Conservation (phyloP, 495 filamentous ascomycete species). For the Penicillium desertorum region DNA sequence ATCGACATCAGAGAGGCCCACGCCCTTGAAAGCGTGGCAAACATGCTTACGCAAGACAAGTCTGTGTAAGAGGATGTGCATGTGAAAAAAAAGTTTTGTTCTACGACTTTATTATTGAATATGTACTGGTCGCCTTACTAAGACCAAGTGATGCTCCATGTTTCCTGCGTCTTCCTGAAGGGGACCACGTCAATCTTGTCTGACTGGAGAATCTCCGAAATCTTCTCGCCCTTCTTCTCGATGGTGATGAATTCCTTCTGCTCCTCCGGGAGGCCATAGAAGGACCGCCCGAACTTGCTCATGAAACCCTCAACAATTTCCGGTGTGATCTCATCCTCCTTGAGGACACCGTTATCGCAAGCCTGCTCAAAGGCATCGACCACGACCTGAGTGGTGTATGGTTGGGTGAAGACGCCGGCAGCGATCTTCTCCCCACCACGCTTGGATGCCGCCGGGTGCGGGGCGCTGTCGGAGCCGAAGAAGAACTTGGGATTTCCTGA, state of each 20-base stretch:
- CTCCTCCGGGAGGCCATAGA: slow-evolving; percentile 60
- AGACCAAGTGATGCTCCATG: slow-evolving; percentile 59
- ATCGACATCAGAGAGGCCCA: slow-evolving; percentile 47
- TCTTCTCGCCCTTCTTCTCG: slow-evolving; percentile 59
- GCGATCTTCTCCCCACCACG: slow-evolving; percentile 63
- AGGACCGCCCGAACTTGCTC: slow-evolving; percentile 67
- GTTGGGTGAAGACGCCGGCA: slow-evolving; percentile 88
- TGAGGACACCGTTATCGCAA: slow-evolving; percentile 62
- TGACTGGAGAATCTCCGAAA: slow-evolving; percentile 50
- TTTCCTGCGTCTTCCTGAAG: slow-evolving; percentile 64
- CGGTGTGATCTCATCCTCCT: slow-evolving; percentile 64
- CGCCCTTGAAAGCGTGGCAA: slow-evolving; percentile 46
- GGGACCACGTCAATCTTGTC: slow-evolving; percentile 65
- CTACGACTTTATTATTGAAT: slow-evolving; percentile 17
- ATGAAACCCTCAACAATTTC: slow-evolving; percentile 74
- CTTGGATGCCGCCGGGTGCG: slow-evolving; percentile 75
- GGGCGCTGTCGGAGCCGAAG: slow-evolving; percentile 68
- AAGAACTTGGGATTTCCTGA: slow-evolving; percentile 79
- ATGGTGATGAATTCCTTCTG: slow-evolving; percentile 60
- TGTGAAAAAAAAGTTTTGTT: slow-evolving; percentile 7
- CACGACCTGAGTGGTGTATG: slow-evolving; percentile 75
- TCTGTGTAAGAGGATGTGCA: slow-evolving; percentile 11
- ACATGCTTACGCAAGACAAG: slow-evolving; percentile 42
- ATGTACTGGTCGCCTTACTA: slow-evolving; percentile 14
- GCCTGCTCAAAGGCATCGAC: slow-evolving; percentile 72